Percentiles rank a stretch among this genome's conserved stretches.
Conservation (phyloP, 352 stramenopile genomes). For the Thalassiosira pacifica region DNA sequence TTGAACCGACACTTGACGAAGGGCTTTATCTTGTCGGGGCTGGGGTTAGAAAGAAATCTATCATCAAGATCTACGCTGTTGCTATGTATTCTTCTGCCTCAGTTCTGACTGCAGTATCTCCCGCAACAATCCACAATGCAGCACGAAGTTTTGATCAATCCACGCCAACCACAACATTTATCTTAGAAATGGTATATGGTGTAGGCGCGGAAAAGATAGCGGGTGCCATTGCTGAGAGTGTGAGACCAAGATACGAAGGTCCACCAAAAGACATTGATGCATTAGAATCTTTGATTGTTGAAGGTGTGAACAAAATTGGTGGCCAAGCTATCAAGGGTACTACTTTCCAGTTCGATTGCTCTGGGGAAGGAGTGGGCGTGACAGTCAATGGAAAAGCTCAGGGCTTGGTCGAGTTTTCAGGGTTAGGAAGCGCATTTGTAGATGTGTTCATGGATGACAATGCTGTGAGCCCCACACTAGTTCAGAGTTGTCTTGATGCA, state of each 20-base stretch:
- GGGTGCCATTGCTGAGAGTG: constrained; percentile 73
- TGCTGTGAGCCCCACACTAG: not conserved
- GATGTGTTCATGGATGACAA: constrained; percentile 21
- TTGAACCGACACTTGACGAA: constrained; percentile 52
- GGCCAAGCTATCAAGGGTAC: constrained; percentile 70
- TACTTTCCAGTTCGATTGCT: constrained; percentile 77
- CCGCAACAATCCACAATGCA: constrained; percentile 46
- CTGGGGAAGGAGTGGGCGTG: constrained; percentile 51
- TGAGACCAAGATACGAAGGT: constrained; percentile 65
- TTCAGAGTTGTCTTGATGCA: not conserved
- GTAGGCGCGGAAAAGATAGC: constrained; percentile 79
- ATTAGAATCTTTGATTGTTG: constrained; percentile 72
- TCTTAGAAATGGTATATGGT: constrained; percentile 82
- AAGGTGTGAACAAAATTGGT: constrained; percentile 66
- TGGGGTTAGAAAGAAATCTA: constrained; percentile 74
- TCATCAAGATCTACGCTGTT: constrained; percentile 77
- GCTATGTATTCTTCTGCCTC: constrained; percentile 70
- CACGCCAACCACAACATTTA: constrained; percentile 63
- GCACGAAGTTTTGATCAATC: constrained; percentile 43
- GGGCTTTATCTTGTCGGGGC: constrained; percentile 71
- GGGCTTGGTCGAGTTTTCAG: constrained; percentile 52
- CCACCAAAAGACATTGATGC: constrained; percentile 54
- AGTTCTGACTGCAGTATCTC: constrained; percentile 52
- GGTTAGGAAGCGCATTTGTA: constrained; percentile 14
- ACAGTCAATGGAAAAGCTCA: constrained; percentile 72